Evolutionary conservation across 805 yeast genomes (phyloP).

Genomic region (Kodamaea fukazawae): DNA sequence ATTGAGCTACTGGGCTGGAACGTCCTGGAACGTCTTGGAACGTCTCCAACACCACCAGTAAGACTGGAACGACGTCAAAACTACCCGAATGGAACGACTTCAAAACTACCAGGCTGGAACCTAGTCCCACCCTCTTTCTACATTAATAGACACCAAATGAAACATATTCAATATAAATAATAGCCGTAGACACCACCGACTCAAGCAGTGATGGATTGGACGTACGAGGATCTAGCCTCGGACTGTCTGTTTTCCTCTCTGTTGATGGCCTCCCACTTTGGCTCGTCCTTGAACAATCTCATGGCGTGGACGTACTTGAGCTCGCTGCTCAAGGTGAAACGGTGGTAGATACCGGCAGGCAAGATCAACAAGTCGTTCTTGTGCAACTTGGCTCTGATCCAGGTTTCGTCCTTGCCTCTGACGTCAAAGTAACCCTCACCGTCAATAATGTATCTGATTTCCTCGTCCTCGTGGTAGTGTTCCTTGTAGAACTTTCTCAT

Average conservation of each 20-base stretch:
- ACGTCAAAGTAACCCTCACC: conserved; percentile 94
- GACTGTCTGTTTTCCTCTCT: conserved; percentile 47
- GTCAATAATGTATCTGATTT: conserved; percentile 82
- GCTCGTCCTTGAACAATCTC: conserved; percentile 88
- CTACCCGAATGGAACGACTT: too few species aligned
- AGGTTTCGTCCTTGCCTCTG: conserved; percentile 55
- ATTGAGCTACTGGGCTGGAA: too few species aligned
- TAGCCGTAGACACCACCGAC: too few species aligned
- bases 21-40: too few species aligned
- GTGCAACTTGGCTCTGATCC: conserved; percentile 73
- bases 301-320: conserved; percentile 68
- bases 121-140: too few species aligned
- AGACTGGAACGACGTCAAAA: too few species aligned
- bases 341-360: conserved; percentile 93
- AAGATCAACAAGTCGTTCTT: conserved; percentile 67
- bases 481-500: conserved; percentile 72
- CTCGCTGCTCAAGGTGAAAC: conserved; percentile 71
- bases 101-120: too few species aligned
- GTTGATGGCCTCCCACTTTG: conserved; percentile 89
- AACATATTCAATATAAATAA: too few species aligned
- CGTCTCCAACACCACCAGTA: too few species aligned
- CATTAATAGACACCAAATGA: too few species aligned
- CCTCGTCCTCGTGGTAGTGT: conserved; percentile 96
- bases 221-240: conserved; percentile 37
- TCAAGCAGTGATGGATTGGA: conserved; percentile 15